These are phyloP conservation scores for Conidiobolus incongruus DNA, from an alignment of 371 early-diverging fungal genomes.

Conservation along the genomic window DNA sequence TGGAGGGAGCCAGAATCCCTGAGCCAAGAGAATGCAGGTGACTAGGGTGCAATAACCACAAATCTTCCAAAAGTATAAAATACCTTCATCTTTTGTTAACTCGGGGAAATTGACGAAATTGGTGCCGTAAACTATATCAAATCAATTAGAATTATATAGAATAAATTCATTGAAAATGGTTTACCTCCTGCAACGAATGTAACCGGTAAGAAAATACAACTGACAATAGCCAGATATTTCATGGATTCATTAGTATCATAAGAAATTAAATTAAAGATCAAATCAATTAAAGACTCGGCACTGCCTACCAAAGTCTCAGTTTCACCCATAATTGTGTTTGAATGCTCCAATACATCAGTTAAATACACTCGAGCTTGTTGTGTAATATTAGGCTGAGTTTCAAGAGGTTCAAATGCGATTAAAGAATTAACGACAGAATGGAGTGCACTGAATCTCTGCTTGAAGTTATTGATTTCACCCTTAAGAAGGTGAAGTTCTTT, in stretches of 20 bases:
- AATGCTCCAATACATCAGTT: constrained; percentile 11
- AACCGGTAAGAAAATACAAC: constrained; percentile 14
- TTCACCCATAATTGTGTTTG: not conserved
- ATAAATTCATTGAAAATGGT: not conserved
- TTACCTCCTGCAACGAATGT: constrained; percentile 17
- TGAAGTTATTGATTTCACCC: constrained; percentile 12
- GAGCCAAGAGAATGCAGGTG: too few species aligned
- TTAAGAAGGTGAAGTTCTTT: constrained; percentile 13
- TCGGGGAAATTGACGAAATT: constrained; percentile 16
- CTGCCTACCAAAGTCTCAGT: not conserved
- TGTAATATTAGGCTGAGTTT: constrained; percentile 6
- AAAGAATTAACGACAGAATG: constrained; percentile 11
- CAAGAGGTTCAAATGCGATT: constrained; percentile 7
- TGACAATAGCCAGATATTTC: constrained; percentile 10
- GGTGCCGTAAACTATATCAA: constrained; percentile 14
- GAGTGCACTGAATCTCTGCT: constrained; percentile 14
- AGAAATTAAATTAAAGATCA: constrained; percentile 17
- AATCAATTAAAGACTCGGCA: not conserved
- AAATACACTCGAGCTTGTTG: constrained; percentile 11
- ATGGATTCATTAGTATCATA: constrained; percentile 18
- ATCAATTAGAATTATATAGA: not conserved
- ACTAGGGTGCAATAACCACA: too few species aligned
- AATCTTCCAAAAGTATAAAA: constrained; percentile 15
- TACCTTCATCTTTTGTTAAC: constrained; percentile 6
- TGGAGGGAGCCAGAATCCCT: too few species aligned